These are phyloP conservation scores for Metarhizium sp. DNA, from an alignment of 2,329 filamentous ascomycete species.

Conservation along the genomic window DNA sequence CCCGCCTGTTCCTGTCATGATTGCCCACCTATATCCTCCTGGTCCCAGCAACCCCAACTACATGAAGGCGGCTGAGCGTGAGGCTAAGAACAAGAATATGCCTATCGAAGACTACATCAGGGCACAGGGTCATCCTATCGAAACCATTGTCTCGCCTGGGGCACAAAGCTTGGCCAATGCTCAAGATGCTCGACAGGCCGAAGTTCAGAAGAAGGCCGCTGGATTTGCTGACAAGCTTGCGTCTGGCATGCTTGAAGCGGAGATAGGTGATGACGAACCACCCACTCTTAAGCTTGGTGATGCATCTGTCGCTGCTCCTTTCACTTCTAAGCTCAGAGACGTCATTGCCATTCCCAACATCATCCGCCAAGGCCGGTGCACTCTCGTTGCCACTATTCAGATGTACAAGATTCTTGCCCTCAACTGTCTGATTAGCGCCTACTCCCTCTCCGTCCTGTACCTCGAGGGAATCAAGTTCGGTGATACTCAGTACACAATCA, in stretches of 20 bases:
- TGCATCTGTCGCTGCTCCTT: conserved; percentile 92
- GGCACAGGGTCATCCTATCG: conserved; percentile 41
- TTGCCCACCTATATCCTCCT: conserved; percentile 89
- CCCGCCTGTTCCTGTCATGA: conserved; percentile 84
- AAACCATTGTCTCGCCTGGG: conserved; percentile 58
- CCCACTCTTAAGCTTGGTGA: conserved; percentile 96
- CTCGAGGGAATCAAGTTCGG: conserved; percentile 98
- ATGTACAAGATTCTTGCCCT: conserved; percentile 99
- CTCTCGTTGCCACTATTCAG: conserved; percentile 94
- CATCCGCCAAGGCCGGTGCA: conserved; percentile 94
- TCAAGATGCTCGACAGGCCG: conserved; percentile 35
- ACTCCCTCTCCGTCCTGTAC: conserved; percentile 92
- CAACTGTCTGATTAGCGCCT: conserved; percentile 96
- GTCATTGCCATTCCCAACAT: conserved; percentile 97
- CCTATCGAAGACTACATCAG: conserved; percentile 48
- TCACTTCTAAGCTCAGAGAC: conserved; percentile 95
- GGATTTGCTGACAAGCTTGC: conserved; percentile 81
- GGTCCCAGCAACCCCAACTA: conserved; percentile 91
- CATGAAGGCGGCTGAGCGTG: conserved; percentile 79
- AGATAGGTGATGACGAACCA: conserved; percentile 81
- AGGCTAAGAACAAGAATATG: conserved; percentile 70
- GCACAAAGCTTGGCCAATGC: conserved; percentile 42
- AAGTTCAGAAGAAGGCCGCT: conserved; percentile 62
- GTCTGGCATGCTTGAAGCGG: conserved; percentile 77
- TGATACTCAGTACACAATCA: conserved; percentile 96